Evolutionary conservation across 345 rosid species (phyloP), one percentile per base, ranked within the genome.

Genomic region (Aquilaria sinensis): DNA sequence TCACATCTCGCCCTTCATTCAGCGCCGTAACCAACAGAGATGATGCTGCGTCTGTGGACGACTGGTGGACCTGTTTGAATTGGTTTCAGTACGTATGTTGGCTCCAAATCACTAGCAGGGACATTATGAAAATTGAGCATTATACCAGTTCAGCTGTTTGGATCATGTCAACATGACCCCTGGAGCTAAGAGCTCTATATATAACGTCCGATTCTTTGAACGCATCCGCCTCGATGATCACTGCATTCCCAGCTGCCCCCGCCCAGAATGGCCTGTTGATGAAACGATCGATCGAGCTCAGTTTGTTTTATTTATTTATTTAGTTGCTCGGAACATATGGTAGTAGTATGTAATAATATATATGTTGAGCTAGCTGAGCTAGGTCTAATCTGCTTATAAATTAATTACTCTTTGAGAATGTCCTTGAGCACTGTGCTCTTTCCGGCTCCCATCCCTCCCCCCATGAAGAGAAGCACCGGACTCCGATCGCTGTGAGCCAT

Each of bases 391-490:
- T 59, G 29, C 54, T 45, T 16, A 37, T 37, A 9, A 37, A 5
- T 9, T 0, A 57, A 51, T 79, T 85, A 93, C 98, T 93, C 98
- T 77, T 88, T 77, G 53, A 93, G 86, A 57, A 90, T 90, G 62
- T 93, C 98, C 67, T 90, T 86, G 59, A 88, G 87, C 47, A 93
- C 98, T 30, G 97, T 90, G 88, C 98, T 90, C 75, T 93, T 93
- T 14, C 98, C 98, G 47, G 98, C 98, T 57, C 98, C 98, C 97
- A 93, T 93, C 12, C 98, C 98, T 13, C 98, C 98, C 11, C 97
- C 98, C 97, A 93, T 84, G 68, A 93, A 78, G 16, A 93, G 90
- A 53, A 90, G 90, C 58, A 90, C 92, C 0, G 92, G 97, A 73
- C 98, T 93, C 62, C 97, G 71, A 59, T 93, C 85, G 47, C 88